Evolutionary conservation across 2,329 filamentous ascomycete genomes (phyloP).

Genomic region (Chaetomium globosum): DNA sequence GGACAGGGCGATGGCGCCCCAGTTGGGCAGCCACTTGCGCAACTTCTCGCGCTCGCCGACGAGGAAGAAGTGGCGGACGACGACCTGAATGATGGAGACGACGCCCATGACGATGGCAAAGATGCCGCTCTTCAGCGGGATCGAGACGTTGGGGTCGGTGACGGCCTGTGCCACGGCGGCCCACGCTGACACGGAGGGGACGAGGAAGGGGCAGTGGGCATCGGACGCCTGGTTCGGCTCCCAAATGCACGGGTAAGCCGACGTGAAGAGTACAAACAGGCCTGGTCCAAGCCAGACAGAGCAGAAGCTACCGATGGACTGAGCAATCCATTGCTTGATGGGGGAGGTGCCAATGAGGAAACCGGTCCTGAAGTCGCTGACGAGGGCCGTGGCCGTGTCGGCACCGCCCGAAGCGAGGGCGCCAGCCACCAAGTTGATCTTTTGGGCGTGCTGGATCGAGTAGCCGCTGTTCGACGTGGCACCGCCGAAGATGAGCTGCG

Average conservation of each 20-base stretch:
- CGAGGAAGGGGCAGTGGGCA: conserved; percentile 60
- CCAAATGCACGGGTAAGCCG: conserved; percentile 68
- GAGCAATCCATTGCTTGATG: conserved; percentile 67
- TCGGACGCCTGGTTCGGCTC: conserved; percentile 40
- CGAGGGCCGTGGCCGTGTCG: conserved; percentile 56
- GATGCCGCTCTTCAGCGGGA: conserved; percentile 58
- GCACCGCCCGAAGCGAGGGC: conserved; percentile 59
- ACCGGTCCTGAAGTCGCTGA: conserved; percentile 67
- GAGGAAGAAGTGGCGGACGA: conserved; percentile 59
- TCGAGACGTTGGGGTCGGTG: conserved; percentile 58
- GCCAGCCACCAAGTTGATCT: conserved; percentile 67
- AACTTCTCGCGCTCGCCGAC: conserved; percentile 57
- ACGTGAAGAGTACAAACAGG: conserved; percentile 68
- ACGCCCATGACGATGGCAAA: conserved; percentile 60
- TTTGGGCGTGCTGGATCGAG: conserved; percentile 56
- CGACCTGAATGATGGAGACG: conserved; percentile 54
- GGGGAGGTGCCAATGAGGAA: conserved; percentile 68
- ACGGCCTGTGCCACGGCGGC: conserved; percentile 65
- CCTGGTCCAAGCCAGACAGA: conserved; percentile 68
- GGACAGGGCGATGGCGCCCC: conserved; percentile 62
- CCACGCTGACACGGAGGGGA: conserved; percentile 68
- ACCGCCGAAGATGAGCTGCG: conserved; percentile 68
- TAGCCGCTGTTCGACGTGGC: conserved; percentile 60
- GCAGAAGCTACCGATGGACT: conserved; percentile 63
- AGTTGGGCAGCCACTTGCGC: conserved; percentile 61